A percentile compares a stretch with the other conserved stretches of the same genome.
Evolutionary conservation across 768 basidiomycete species (phyloP).

Genomic region (Lactarius tabidus): DNA sequence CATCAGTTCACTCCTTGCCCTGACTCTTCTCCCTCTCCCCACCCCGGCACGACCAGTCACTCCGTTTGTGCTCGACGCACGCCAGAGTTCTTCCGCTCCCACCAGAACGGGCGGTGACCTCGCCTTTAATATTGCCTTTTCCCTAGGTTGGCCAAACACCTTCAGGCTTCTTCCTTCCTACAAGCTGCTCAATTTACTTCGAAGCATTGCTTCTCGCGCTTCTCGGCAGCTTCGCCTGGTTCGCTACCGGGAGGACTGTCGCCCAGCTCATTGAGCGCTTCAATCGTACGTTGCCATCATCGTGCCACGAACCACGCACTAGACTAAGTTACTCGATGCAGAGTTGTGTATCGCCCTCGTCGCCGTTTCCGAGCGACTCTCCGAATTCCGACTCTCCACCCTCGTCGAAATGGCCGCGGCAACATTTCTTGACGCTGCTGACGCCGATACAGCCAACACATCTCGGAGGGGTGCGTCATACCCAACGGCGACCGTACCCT

Average conservation of each 20-base stretch:
- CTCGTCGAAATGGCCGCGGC: neutral
- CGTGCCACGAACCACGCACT: neutral
- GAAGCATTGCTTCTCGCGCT: neutral
- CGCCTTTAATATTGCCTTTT: neutral
- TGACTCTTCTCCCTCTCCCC: neutral
- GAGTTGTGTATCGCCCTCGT: neutral
- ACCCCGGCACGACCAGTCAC: neutral
- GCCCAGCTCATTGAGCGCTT: neutral
- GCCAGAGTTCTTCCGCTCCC: neutral
- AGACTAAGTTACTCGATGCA: neutral
- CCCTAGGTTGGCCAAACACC: neutral
- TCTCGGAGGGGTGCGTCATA: neutral
- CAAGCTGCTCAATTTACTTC: neutral
- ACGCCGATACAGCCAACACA: neutral
- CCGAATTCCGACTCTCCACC: neutral
- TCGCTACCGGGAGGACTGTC: neutral
- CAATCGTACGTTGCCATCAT: neutral
- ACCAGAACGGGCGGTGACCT: neutral
- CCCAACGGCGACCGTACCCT: neutral
- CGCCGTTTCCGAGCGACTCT: neutral
- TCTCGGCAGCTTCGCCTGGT: neutral
- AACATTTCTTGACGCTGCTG: neutral
- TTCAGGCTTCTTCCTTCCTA: neutral
- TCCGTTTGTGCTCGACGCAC: neutral
- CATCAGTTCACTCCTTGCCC: neutral